Evolutionary conservation across 805 yeast genomes (phyloP).

Genomic region (Sungouiozyma intestinalis): DNA sequence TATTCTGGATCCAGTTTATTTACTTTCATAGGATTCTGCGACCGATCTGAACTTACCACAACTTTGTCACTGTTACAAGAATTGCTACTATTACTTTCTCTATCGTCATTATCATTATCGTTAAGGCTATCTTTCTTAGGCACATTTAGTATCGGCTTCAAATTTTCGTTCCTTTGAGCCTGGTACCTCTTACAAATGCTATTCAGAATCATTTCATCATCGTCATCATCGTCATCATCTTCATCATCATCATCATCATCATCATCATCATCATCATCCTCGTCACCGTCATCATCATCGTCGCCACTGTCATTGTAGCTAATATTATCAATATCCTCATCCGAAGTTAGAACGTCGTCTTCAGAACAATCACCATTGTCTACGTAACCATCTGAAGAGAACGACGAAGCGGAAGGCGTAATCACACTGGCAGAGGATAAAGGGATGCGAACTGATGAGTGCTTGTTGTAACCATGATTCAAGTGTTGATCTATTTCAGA

Average conservation of each 20-base stretch:
- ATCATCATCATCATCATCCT: not conserved
- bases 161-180: not conserved
- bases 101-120: not conserved
- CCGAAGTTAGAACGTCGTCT: conserved; percentile 5
- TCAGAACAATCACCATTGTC: conserved; percentile 5
- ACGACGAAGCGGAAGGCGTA: not conserved
- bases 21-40: no score
- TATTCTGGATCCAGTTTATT: not conserved
- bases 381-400: conserved; percentile 1
- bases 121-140: not conserved
- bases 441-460: not conserved
- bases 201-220: not conserved
- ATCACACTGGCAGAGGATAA: not conserved
- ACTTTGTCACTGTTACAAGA: not conserved
- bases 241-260: conserved; percentile 1
- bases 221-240: conserved; percentile 1
- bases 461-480: not conserved
- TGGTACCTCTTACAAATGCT: not conserved
- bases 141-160: conserved; percentile 2
- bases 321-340: conserved; percentile 5
- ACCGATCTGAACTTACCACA: no score
- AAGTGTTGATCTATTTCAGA: not conserved
- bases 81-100: not conserved
- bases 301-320: conserved; percentile 5
- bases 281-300: conserved; percentile 1